Percentiles rank a stretch among this genome's conserved stretches.
Conservation (phyloP, 164 flowering plant species). For the Macadamia integrifolia region DNA sequence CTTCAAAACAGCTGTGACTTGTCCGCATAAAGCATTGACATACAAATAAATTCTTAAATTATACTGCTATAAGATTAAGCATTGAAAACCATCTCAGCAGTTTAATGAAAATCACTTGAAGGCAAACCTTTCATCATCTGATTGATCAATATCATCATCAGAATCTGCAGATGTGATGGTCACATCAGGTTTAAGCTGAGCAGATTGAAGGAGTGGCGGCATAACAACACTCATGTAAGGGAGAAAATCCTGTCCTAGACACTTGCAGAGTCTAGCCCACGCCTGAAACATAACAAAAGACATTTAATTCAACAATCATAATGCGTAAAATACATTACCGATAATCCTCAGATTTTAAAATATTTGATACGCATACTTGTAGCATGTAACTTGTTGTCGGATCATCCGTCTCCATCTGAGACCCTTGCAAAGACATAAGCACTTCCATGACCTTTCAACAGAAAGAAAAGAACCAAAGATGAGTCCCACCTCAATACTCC, state of each 20-base stretch:
- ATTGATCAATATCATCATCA: constrained; percentile 25
- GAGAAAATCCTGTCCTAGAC: constrained; percentile 39
- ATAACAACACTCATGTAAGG: constrained; percentile 35
- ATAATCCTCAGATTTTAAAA: not conserved
- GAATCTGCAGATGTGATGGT: constrained; percentile 31
- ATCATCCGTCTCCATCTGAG: constrained; percentile 29
- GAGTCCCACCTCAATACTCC: not conserved
- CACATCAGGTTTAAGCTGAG: constrained; percentile 36
- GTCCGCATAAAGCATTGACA: too few species aligned
- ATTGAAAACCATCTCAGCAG: not conserved
- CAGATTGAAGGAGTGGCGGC: constrained; percentile 34
- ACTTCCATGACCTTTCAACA: constrained; percentile 25
- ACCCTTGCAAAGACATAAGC: constrained; percentile 22
- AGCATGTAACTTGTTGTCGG: constrained; percentile 27
- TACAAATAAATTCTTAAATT: too few species aligned
- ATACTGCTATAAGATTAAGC: too few species aligned
- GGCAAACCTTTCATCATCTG: constrained; percentile 27
- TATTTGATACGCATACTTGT: constrained; percentile 15
- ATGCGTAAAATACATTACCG: not conserved
- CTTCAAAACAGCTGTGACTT: too few species aligned
- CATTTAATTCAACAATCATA: not conserved
- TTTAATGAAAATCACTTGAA: not conserved
- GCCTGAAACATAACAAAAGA: constrained; percentile 17
- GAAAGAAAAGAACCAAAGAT: constrained; percentile 1
- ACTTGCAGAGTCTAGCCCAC: constrained; percentile 41